These are phyloP conservation scores for Pythium pyrilobum DNA, from an alignment of 352 stramenopile genomes.

Conservation along the genomic window DNA sequence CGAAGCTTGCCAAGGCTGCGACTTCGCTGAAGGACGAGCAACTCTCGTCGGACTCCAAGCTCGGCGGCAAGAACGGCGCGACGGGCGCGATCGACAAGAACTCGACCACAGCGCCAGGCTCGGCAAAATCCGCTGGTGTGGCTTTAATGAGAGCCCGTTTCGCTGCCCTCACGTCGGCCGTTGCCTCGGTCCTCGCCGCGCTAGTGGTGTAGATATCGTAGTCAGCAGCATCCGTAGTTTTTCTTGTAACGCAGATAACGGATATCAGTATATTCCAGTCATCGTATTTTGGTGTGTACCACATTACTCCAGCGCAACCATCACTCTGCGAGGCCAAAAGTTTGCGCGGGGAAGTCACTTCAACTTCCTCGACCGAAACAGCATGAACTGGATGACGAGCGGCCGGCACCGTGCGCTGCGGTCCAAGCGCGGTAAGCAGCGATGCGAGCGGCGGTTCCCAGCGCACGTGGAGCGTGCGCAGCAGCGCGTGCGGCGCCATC, in stretches of 20 bases:
- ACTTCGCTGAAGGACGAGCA: slow-evolving; percentile 11
- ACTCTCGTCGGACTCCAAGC: slow-evolving; percentile 16
- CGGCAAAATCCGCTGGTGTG: neutral
- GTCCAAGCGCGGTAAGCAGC: slow-evolving; percentile 32
- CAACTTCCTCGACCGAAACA: too few species aligned
- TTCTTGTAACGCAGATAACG: too few species aligned
- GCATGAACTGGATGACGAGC: slow-evolving; percentile 80
- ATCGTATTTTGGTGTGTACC: too few species aligned
- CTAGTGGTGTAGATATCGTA: slow-evolving; percentile 1
- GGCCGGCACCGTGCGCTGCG: slow-evolving; percentile 47
- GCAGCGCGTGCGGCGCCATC: slow-evolving; percentile 12
- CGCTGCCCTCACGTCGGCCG: neutral
- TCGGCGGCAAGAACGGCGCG: slow-evolving; percentile 12
- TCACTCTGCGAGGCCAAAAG: too few species aligned
- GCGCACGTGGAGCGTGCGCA: slow-evolving; percentile 31
- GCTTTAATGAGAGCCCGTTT: neutral
- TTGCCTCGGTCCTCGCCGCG: neutral
- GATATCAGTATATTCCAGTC: too few species aligned
- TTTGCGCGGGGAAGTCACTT: too few species aligned
- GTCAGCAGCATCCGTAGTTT: too few species aligned
- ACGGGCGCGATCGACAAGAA: slow-evolving; percentile 3
- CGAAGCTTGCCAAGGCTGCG: slow-evolving; percentile 49
- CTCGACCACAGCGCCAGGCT: neutral
- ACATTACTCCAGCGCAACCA: too few species aligned
- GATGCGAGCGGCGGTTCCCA: slow-evolving; percentile 47